Evolutionary conservation across 208 protist species (phyloP), one percentile per base, ranked within the genome.

Genomic region (Crithidia acanthocephali): DNA sequence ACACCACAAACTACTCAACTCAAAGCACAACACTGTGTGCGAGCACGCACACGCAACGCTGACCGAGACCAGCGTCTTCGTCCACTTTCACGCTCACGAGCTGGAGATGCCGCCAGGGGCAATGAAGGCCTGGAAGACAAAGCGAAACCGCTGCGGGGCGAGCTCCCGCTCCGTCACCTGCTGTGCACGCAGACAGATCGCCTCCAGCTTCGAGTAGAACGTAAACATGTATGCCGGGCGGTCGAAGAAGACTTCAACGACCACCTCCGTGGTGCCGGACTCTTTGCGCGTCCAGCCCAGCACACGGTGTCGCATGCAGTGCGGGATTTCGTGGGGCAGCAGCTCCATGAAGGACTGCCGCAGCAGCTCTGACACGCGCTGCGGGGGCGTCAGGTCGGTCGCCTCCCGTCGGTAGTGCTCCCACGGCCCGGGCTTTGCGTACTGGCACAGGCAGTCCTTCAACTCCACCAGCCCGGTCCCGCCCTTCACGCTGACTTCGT

Each of bases 161-260:
- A 94, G 61, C 60, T 95, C 89, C 20, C 60, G 61, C 61, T 91
- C 82, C 2, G 86, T 83, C 25, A 95, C 35, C 55, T 83, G 80
- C 77, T 95, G 89, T 1, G 83, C 84, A 13, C 86, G 80, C 30
- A 89, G 70, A 45, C 86, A 95, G 22, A 97, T 77, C 18, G 89
- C 88, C 86, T 97, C 89, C 50, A 97, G 67, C 62, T 94, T 92
- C 13, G 81, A 22, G 79, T 97, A 95, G 55, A 97, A 97, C n/a
- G 84, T 94, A 68, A 95, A 95, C 85, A 97, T 90, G 78, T 95
- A 97, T 45, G 89, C 86, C 15, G 92, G 92, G 15, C 92, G 78
- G 44, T 94, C 90, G 66, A 95, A 93, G 65, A 95, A 97, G 15
- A 94, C 86, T 72, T 97, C 89, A n/a, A 91, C 91, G n/a, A 95